These are phyloP conservation scores for Thuidium tamariscinum DNA, from an alignment of 225 moss, liverwort and hornwort genomes.

Conservation along the genomic window DNA sequence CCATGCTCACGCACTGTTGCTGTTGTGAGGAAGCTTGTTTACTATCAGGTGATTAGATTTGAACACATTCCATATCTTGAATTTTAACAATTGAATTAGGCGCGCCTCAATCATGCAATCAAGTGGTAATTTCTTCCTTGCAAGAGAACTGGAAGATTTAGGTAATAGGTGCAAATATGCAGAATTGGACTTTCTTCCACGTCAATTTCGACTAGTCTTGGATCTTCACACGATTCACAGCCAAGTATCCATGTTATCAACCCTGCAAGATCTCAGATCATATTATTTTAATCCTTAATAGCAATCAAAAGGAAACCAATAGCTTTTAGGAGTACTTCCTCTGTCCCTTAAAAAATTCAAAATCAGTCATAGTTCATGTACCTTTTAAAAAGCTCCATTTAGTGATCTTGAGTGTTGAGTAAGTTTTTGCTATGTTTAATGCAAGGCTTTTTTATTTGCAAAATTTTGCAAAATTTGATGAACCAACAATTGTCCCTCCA, in stretches of 20 bases:
- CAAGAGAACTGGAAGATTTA: neutral
- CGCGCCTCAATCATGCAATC: neutral
- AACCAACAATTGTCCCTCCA: too few relatives aligned
- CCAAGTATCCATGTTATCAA: neutral
- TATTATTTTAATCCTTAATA: neutral
- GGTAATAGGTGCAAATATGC: neutral
- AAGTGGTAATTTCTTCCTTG: neutral
- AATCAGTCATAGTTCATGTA: too few relatives aligned
- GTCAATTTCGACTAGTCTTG: neutral
- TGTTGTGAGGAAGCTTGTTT: neutral
- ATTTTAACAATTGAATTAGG: neutral
- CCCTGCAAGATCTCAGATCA: neutral
- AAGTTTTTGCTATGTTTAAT: too few relatives aligned
- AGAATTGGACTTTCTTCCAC: neutral
- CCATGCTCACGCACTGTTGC: too few relatives aligned
- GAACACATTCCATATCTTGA: neutral
- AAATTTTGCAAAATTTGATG: too few relatives aligned
- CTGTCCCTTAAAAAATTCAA: too few relatives aligned
- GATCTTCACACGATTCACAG: neutral
- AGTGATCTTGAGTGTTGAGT: too few relatives aligned
- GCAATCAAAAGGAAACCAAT: too few relatives aligned
- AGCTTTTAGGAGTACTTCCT: too few relatives aligned
- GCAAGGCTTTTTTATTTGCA: too few relatives aligned
- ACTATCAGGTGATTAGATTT: neutral
- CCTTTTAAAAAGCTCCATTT: too few relatives aligned